A percentile compares a stretch with the other conserved stretches of the same genome.
phyloP scores from a whole-genome alignment of 345 rosid genomes.

The Eucalyptus curtisii region DNA sequence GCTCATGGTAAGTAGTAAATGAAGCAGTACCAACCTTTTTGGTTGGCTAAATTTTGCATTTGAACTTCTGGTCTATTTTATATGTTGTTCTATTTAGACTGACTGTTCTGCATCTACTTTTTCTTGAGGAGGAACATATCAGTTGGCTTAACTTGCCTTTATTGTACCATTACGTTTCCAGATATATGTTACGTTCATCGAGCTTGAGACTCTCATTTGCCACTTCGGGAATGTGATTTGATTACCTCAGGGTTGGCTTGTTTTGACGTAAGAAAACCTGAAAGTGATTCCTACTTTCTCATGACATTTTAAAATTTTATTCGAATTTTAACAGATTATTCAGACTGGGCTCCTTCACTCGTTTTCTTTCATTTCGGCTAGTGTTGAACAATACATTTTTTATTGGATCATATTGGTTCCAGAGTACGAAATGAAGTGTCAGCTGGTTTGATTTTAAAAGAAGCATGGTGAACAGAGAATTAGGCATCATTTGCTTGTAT shows the following conservation, averaged over 20 bases:
- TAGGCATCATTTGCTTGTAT: not conserved
- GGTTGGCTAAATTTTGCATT: not conserved
- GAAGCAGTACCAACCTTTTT: not conserved
- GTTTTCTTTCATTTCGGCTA: not conserved
- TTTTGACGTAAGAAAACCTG: not conserved
- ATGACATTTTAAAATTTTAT: no score
- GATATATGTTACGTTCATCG: not conserved
- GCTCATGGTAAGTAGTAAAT: not conserved
- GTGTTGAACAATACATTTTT: not conserved
- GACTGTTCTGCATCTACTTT: not conserved
- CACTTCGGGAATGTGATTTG: not conserved
- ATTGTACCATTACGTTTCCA: not conserved
- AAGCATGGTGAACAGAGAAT: not conserved
- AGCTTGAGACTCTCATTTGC: not conserved
- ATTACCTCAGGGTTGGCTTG: not conserved
- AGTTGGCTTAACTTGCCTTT: not conserved
- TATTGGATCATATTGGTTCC: not conserved
- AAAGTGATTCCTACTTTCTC: not conserved
- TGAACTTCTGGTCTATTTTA: not conserved
- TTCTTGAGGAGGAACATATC: not conserved
- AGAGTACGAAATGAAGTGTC: not conserved
- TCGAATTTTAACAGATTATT: not conserved
- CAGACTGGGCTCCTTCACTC: not conserved
- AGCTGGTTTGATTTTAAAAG: not conserved
- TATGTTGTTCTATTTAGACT: not conserved